Base-by-base conservation (phyloP, 306 rosid species). In the Rosa rugosa region DNA sequence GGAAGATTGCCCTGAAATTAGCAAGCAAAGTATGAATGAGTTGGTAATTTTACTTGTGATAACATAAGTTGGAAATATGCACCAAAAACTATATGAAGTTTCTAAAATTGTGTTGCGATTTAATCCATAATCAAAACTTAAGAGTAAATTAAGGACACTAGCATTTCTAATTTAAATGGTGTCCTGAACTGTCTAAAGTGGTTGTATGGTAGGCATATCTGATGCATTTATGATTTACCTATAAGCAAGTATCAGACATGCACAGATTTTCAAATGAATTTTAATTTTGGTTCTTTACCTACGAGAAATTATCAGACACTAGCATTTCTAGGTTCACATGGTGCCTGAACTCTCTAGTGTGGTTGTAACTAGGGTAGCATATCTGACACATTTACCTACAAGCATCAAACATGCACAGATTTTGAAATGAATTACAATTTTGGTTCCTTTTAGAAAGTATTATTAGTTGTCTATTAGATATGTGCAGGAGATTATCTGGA, bases 1-100 rank as follows among this genome's bases (percentile, higher is more conserved):
- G 87, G 84, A 95, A 95, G 82, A 95, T 87, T 62, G 85, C 97
- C 97, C 97, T 94, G 92, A 49, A 47, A 50, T 83, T 74, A 85
- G 22, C 75, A 70, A 80, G n/a, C 44, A 80, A 73, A 79, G n/a
- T 41, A 67, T 23, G 65, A 70, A 12, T 67, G 49, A 74, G 63
- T 81, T 73, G 78, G 71, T 16, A 18, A 1, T 20, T 80, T 53
- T 14, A 62, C 45, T 70, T 72, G 3, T 27, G 27, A 31, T 27
- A 31, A 8, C 1, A 4, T 20, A 67, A 16, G 22, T 27, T 13
- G 22, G 9, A 71, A 16, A n/a, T n/a, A n/a, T n/a, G n/a, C n/a
- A n/a, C n/a, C n/a, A n/a, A n/a, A 40, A 4, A 18, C 4, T 18
- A 18, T 41, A 20, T 25, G 11, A 1, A 68, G 50, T 42, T 40